Conservation (phyloP, 1,284 basidiomycete genomes). For the Ustilago trichophora region DNA sequence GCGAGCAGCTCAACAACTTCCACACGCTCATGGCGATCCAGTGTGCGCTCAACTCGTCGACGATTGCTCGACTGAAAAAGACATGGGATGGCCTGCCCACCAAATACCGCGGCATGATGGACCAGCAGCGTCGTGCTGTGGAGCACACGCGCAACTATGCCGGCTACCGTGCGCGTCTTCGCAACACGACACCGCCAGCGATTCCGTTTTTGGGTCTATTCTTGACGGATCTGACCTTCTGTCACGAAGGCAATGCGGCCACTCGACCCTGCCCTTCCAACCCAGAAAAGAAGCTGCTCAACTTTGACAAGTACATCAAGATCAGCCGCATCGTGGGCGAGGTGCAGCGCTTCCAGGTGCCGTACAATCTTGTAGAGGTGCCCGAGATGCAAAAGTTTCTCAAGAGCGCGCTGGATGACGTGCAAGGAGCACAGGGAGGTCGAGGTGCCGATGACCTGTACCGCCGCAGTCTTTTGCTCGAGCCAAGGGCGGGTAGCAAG, state of each 20-base stretch:
- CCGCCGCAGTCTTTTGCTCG: slow-evolving; percentile 60
- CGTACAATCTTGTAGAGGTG: slow-evolving; percentile 82
- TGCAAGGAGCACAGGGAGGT: slow-evolving; percentile 43
- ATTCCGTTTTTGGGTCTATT: slow-evolving; percentile 74
- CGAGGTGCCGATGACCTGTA: slow-evolving; percentile 61
- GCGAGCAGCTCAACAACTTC: slow-evolving; percentile 67
- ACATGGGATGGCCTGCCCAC: slow-evolving; percentile 78
- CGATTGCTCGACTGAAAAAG: slow-evolving; percentile 64
- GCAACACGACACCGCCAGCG: slow-evolving; percentile 52
- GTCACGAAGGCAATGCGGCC: slow-evolving; percentile 90
- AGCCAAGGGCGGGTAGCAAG: slow-evolving; percentile 54
- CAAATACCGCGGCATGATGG: slow-evolving; percentile 83
- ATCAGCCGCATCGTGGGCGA: slow-evolving; percentile 70
- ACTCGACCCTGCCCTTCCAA: slow-evolving; percentile 76
- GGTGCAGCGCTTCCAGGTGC: slow-evolving; percentile 90
- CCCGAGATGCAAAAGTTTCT: slow-evolving; percentile 84
- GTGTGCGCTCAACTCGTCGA: slow-evolving; percentile 68
- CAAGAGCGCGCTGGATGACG: slow-evolving; percentile 42
- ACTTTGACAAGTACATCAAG: slow-evolving; percentile 78
- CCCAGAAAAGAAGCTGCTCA: slow-evolving; percentile 82
- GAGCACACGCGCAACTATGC: slow-evolving; percentile 91
- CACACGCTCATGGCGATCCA: slow-evolving; percentile 69
- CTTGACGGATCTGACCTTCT: slow-evolving; percentile 92
- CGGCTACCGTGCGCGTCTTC: slow-evolving; percentile 83
- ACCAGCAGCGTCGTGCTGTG: slow-evolving; percentile 81